phyloP scores from a whole-genome alignment of 140 eudicot genomes.

The Oenanthe javanica region DNA sequence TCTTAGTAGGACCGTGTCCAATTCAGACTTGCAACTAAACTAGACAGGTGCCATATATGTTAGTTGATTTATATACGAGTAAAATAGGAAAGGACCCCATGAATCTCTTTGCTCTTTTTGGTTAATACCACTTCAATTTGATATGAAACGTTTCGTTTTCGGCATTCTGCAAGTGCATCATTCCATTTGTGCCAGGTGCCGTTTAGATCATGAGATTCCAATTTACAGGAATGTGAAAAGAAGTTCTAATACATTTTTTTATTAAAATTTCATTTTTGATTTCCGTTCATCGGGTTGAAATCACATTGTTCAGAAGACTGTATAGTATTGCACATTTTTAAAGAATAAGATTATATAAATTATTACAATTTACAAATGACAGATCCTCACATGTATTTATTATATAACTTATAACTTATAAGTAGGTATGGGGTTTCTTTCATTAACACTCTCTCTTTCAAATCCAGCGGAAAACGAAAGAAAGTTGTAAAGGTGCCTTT shows the following conservation, averaged over 20 bases:
- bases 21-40: background rate
- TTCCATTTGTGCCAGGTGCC: background rate
- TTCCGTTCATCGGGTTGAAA: too few relatives aligned
- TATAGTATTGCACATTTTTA: background rate
- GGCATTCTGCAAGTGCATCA: slow-evolving; percentile 1
- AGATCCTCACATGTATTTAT: background rate
- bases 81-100: too few relatives aligned
- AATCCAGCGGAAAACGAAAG: slow-evolving; percentile 19
- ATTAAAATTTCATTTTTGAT: too few relatives aligned
- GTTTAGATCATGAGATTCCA: too few relatives aligned
- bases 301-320: too few relatives aligned
- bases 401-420: too few relatives aligned
- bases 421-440: slow-evolving; percentile 14
- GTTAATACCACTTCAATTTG: too few relatives aligned
- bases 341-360: background rate
- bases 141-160: too few relatives aligned
- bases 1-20: background rate
- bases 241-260: too few relatives aligned
- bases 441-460: background rate
- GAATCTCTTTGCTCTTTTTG: too few relatives aligned
- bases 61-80: too few relatives aligned
- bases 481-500: slow-evolving; percentile 10
- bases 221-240: too few relatives aligned
- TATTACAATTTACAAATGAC: background rate
- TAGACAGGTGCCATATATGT: background rate